Conservation (phyloP, 2,329 filamentous ascomycete species). For the Aspergillus luchuensis region DNA sequence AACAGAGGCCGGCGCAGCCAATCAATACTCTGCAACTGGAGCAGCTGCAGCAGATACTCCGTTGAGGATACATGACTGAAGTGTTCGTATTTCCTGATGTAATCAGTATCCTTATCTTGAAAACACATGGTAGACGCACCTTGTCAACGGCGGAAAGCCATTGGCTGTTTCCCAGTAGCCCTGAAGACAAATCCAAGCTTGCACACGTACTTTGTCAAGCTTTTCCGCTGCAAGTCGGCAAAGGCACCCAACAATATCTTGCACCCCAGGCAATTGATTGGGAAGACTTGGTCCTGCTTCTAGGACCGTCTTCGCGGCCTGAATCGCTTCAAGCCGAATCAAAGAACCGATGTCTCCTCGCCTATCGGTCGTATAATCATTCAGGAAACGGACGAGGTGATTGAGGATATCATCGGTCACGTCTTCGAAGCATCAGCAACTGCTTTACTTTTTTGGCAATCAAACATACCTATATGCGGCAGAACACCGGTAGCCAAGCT, state of each 20-base stretch:
- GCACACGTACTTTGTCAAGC: slow-evolving; percentile 76
- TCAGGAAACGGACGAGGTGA: slow-evolving; percentile 53
- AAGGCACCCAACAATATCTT: slow-evolving; percentile 43
- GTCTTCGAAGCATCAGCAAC: slow-evolving; percentile 32
- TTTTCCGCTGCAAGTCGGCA: slow-evolving; percentile 82
- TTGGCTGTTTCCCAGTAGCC: slow-evolving; percentile 39
- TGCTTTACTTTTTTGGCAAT: not conserved
- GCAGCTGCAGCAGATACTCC: slow-evolving; percentile 47
- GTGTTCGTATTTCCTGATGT: slow-evolving; percentile 44
- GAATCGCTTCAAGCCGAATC: slow-evolving; percentile 76
- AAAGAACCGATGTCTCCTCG: slow-evolving; percentile 88
- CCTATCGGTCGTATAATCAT: slow-evolving; percentile 89
- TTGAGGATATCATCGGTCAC: slow-evolving; percentile 31
- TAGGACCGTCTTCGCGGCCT: slow-evolving; percentile 55
- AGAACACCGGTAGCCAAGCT: slow-evolving; percentile 42
- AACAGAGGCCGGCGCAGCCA: slow-evolving; percentile 43
- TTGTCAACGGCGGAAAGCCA: slow-evolving; percentile 38
- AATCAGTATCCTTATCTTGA: slow-evolving; percentile 24
- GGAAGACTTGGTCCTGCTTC: slow-evolving; percentile 18
- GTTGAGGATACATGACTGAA: slow-evolving; percentile 48
- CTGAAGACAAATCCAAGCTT: slow-evolving; percentile 49
- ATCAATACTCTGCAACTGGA: slow-evolving; percentile 38
- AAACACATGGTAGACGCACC: slow-evolving; percentile 37
- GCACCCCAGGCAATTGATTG: slow-evolving; percentile 20
- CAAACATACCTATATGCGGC: slow-evolving; percentile 38